phyloP scores from a whole-genome alignment of 169 alveolate genomes.

The Babesia divergens region DNA sequence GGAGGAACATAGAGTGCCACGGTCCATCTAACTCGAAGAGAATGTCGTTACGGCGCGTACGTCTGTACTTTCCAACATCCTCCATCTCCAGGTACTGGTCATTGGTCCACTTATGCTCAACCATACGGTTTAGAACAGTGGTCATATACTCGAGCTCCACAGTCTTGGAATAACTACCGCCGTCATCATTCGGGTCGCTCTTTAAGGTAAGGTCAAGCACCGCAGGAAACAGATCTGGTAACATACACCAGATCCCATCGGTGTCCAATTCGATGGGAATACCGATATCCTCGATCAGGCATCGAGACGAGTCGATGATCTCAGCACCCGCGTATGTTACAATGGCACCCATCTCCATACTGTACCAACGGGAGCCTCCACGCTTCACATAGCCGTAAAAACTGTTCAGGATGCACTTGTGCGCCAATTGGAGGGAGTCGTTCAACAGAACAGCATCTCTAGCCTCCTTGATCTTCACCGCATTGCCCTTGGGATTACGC shows the following conservation, averaged over 20 bases:
- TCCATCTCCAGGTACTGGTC: slow-evolving; percentile 88
- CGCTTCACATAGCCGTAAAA: slow-evolving; percentile 99
- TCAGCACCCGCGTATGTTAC: slow-evolving; percentile 96
- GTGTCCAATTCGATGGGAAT: slow-evolving; percentile 99
- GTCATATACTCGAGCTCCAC: slow-evolving; percentile 88
- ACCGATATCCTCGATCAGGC: slow-evolving; percentile 91
- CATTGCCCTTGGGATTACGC: slow-evolving; percentile 76
- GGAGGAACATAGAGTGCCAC: slow-evolving; percentile 94
- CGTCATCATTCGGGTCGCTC: slow-evolving; percentile 45
- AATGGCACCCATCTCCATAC: slow-evolving; percentile 99
- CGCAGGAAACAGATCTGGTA: slow-evolving; percentile 93
- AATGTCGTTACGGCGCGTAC: slow-evolving; percentile 90
- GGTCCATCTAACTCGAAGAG: slow-evolving; percentile 99
- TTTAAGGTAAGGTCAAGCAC: slow-evolving; percentile 62
- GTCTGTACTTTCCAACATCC: slow-evolving; percentile 70
- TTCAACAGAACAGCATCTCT: slow-evolving; percentile 86
- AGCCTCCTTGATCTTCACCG: slow-evolving; percentile 82
- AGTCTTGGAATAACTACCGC: slow-evolving; percentile 25
- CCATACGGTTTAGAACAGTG: slow-evolving; percentile 89
- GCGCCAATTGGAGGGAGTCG: slow-evolving; percentile 98
- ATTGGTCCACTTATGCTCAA: slow-evolving; percentile 94
- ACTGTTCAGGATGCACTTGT: slow-evolving; percentile 97
- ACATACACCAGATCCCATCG: slow-evolving; percentile 99
- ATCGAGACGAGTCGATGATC: slow-evolving; percentile 86
- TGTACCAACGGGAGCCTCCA: slow-evolving; percentile 98